Conservation (phyloP, 257 asterid species). For the Gardenia jasminoides region DNA sequence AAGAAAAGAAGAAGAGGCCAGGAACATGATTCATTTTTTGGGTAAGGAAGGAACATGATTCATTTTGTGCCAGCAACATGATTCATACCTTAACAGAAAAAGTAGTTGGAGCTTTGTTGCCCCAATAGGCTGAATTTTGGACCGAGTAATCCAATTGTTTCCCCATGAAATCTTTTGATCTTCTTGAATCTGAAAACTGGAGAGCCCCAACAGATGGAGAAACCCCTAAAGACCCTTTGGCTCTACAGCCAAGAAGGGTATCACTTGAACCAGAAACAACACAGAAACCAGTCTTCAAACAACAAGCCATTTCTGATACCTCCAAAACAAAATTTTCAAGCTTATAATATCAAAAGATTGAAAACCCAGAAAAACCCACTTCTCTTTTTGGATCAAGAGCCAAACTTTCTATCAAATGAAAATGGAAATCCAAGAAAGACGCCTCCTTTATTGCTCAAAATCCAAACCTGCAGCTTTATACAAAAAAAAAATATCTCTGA, state of each 20-base stretch:
- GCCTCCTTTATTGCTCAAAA: background rate
- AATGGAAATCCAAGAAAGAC: background rate
- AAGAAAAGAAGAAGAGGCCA: background rate
- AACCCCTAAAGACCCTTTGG: constrained; percentile 36
- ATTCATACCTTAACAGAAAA: constrained; percentile 51
- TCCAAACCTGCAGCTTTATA: background rate
- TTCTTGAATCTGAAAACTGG: constrained; percentile 49
- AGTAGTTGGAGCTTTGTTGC: constrained; percentile 34
- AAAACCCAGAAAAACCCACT: constrained; percentile 23
- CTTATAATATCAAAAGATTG: constrained; percentile 26
- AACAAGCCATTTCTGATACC: constrained; percentile 52
- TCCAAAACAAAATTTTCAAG: constrained; percentile 19
- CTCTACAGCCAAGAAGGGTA: constrained; percentile 25
- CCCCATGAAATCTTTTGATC: constrained; percentile 44
- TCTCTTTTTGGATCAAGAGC: constrained; percentile 28
- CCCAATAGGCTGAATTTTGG: constrained; percentile 32
- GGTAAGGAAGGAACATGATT: too few relatives aligned
- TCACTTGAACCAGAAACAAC: constrained; percentile 49
- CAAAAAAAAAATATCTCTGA: background rate
- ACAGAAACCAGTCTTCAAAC: constrained; percentile 49
- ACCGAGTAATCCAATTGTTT: constrained; percentile 41
- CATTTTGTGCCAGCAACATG: too few relatives aligned
- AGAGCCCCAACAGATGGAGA: constrained; percentile 37
- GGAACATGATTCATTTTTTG: background rate
- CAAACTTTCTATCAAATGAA: constrained; percentile 11